Conservation (phyloP, 1,284 basidiomycete genomes). For the Apiotrichum siamense region DNA sequence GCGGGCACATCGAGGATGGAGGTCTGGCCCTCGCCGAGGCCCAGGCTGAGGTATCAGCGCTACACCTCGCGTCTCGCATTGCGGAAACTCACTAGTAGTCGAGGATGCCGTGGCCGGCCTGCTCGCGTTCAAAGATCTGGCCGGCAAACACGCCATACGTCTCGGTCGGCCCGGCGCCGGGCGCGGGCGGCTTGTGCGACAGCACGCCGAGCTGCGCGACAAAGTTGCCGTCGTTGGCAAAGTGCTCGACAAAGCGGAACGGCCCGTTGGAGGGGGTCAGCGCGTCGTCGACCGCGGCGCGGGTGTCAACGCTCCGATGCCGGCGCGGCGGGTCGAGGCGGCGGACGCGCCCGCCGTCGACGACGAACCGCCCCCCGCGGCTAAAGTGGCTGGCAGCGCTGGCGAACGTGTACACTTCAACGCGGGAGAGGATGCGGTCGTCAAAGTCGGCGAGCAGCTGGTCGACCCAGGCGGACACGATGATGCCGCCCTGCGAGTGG, state of each 20-base stretch:
- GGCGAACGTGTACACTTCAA: constrained; percentile 37
- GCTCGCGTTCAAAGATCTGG: constrained; percentile 24
- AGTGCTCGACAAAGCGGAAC: constrained; percentile 28
- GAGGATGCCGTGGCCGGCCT: constrained; percentile 23
- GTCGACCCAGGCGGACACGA: constrained; percentile 22
- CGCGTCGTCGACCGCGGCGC: not conserved
- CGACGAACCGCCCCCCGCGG: constrained; percentile 3
- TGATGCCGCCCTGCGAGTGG: constrained; percentile 33
- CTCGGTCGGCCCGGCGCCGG: not conserved
- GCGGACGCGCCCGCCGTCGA: not conserved
- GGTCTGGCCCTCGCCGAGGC: not conserved
- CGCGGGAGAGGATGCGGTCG: constrained; percentile 14
- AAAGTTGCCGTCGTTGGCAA: constrained; percentile 24
- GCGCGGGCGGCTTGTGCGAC: not conserved
- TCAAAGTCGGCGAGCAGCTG: constrained; percentile 29
- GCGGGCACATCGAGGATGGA: not conserved
- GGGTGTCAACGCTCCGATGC: not conserved
- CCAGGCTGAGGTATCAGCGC: not conserved
- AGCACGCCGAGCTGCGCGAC: constrained; percentile 22
- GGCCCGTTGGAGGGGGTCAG: constrained; percentile 2
- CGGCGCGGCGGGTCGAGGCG: not conserved
- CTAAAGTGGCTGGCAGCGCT: constrained; percentile 32
- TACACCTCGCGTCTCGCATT: too few relatives aligned
- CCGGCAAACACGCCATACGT: constrained; percentile 24
- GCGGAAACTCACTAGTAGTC: constrained; percentile 29